phyloP scores from a whole-genome alignment of 2,329 filamentous ascomycete genomes.

The Alternaria panax region DNA sequence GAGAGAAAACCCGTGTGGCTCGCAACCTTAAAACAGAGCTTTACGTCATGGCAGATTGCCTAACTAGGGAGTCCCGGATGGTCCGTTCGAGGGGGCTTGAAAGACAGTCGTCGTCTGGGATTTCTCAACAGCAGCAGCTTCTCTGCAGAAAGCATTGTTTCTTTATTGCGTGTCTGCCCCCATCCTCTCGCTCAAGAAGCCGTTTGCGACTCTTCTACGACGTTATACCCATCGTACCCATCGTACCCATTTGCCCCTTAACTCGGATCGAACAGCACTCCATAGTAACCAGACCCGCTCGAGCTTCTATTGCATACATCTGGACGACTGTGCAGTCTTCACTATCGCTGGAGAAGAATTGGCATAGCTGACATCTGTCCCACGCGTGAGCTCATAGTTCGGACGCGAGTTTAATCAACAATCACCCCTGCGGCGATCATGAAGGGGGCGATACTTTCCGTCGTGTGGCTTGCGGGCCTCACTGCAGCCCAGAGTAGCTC shows the following conservation, averaged over 20 bases:
- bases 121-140: conserved; percentile 1
- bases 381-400: background rate
- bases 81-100: conserved; percentile 12
- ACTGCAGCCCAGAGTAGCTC: conserved; percentile 35
- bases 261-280: conserved; percentile 2
- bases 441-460: conserved; percentile 28
- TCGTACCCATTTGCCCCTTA: background rate
- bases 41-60: conserved; percentile 29
- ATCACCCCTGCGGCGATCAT: conserved; percentile 25
- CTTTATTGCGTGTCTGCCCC: background rate
- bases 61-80: conserved; percentile 11
- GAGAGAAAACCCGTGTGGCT: conserved; percentile 14
- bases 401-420: background rate
- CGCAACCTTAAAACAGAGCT: conserved; percentile 21
- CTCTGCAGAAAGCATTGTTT: background rate
- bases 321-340: background rate
- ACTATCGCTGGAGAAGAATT: background rate
- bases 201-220: background rate
- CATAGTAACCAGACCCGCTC: conserved; percentile 5
- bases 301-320: background rate
- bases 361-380: background rate
- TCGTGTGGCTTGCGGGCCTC: conserved; percentile 37
- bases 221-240: background rate
- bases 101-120: conserved; percentile 12
- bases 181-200: background rate